These are phyloP conservation scores for Nannochloropsis limnetica DNA, from an alignment of 352 stramenopile genomes.

Conservation along the genomic window DNA sequence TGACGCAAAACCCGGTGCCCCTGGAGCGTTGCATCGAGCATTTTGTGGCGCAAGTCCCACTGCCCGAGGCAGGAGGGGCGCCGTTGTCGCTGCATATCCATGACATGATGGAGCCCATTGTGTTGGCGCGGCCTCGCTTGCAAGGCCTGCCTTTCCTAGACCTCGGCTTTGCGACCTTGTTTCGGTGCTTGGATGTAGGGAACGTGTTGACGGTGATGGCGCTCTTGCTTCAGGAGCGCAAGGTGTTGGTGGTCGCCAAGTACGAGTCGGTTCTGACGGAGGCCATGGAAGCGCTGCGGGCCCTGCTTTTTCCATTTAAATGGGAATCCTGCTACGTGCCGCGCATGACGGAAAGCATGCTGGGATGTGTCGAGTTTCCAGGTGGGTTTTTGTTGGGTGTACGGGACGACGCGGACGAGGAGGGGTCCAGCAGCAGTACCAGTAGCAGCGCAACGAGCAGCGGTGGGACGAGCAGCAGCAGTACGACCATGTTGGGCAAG, in stretches of 20 bases:
- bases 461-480: not conserved
- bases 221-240: slow-evolving; percentile 10
- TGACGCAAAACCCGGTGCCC: not conserved
- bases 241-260: not conserved
- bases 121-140: not conserved
- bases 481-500: slow-evolving; percentile 10
- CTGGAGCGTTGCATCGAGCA: slow-evolving; percentile 28
- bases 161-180: slow-evolving; percentile 14
- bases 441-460: not conserved
- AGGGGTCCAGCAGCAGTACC: not conserved
- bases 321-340: slow-evolving; percentile 24
- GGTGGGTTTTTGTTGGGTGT: not conserved
- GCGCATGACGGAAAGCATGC: slow-evolving; percentile 19
- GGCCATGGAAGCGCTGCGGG: not conserved
- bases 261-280: slow-evolving; percentile 3
- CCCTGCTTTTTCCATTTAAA: not conserved
- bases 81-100: not conserved
- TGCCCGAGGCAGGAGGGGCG: slow-evolving; percentile 1
- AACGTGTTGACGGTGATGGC: slow-evolving; percentile 23
- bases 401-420: slow-evolving; percentile 7
- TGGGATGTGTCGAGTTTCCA: not conserved
- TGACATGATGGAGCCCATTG: slow-evolving; percentile 28
- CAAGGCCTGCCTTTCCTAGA: slow-evolving; percentile 25
- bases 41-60: not conserved
- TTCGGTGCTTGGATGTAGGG: slow-evolving; percentile 3